phyloP scores from a whole-genome alignment of 305 asterid species.

The Fraxinus sp. region DNA sequence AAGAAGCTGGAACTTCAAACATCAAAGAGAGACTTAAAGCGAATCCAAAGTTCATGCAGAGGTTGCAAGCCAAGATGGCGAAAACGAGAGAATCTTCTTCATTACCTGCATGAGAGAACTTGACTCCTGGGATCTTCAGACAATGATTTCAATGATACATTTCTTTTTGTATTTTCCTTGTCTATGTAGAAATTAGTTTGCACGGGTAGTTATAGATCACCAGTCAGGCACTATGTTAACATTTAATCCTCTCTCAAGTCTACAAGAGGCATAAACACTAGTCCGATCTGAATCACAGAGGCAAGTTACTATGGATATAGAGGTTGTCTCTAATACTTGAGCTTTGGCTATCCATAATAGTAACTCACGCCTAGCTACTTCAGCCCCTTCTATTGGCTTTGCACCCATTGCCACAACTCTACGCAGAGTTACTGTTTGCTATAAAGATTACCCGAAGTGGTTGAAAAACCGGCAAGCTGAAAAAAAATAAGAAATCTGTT shows the following conservation, averaged over 20 bases:
- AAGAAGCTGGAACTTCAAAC: slow-evolving; percentile 55
- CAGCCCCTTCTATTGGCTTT: background rate
- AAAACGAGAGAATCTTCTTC: slow-evolving; percentile 31
- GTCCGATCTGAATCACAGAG: background rate
- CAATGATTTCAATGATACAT: background rate
- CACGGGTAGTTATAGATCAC: background rate
- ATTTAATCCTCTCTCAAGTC: background rate
- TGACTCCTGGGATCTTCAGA: background rate
- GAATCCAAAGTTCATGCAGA: slow-evolving; percentile 75
- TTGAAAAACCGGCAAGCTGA: background rate
- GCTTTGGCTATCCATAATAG: too few relatives aligned
- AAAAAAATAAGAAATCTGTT: background rate
- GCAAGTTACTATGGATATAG: background rate
- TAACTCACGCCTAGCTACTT: background rate
- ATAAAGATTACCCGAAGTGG: background rate
- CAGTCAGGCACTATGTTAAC: background rate
- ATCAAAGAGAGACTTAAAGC: slow-evolving; percentile 71
- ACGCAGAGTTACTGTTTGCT: background rate
- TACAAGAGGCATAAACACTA: background rate
- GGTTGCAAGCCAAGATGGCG: slow-evolving; percentile 56
- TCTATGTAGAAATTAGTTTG: background rate
- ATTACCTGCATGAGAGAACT: slow-evolving; percentile 29
- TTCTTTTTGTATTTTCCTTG: background rate
- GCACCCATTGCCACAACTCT: background rate
- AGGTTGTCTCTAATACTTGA: too few relatives aligned